Percentiles rank a stretch among this genome's conserved stretches.
Evolutionary conservation across 1,284 basidiomycete genomes (phyloP).

Genomic region (Ustanciosporium gigantosporum): DNA sequence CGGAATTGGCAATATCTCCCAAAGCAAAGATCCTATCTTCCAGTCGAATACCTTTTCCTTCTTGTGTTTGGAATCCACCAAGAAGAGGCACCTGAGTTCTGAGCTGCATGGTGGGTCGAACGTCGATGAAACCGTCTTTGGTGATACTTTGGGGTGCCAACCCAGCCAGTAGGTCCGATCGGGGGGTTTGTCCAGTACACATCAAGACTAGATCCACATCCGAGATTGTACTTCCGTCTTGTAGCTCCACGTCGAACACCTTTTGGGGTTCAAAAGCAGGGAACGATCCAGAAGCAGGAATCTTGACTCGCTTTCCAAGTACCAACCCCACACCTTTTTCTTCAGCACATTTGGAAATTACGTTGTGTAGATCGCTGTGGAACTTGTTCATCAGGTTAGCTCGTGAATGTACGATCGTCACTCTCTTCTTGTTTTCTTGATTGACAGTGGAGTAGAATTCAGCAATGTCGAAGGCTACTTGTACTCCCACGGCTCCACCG

Average conservation of each 20-base stretch:
- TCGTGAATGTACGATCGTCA: constrained; percentile 41
- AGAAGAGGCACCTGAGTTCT: background rate
- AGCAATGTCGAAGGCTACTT: constrained; percentile 54
- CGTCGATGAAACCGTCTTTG: constrained; percentile 22
- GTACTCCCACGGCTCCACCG: constrained; percentile 57
- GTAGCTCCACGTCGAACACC: constrained; percentile 13
- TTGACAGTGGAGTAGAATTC: constrained; percentile 23
- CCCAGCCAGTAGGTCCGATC: constrained; percentile 11
- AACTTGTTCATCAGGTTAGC: constrained; percentile 37
- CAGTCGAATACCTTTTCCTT: background rate
- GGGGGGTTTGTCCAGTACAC: constrained; percentile 42
- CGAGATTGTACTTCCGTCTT: constrained; percentile 8
- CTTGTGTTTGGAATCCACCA: too few species aligned
- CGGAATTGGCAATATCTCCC: constrained; percentile 32
- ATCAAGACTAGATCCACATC: constrained; percentile 24
- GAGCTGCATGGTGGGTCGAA: constrained; percentile 34
- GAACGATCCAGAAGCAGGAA: constrained; percentile 10
- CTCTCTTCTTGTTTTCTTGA: constrained; percentile 3
- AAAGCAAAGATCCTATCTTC: constrained; percentile 10
- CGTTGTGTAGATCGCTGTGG: constrained; percentile 14
- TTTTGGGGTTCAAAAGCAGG: constrained; percentile 4
- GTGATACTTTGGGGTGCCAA: constrained; percentile 17
- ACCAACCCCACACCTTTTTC: constrained; percentile 4
- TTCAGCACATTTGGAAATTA: constrained; percentile 12
- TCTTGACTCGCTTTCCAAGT: constrained; percentile 12